These are phyloP conservation scores for Dianthus caryophyllus DNA, from an alignment of 148 eudicot species.

Conservation along the genomic window DNA sequence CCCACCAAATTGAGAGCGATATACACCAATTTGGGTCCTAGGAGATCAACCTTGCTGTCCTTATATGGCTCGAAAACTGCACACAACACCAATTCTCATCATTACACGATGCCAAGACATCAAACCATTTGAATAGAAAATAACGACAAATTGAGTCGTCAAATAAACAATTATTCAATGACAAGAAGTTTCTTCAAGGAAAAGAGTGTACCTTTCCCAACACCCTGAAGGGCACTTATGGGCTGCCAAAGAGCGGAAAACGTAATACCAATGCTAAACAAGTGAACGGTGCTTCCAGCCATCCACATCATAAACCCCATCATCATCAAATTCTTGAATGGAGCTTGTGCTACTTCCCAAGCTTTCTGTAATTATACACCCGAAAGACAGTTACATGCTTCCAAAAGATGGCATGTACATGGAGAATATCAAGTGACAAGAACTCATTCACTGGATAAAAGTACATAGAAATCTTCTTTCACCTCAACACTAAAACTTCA, in stretches of 20 bases:
- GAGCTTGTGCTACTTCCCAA: slow-evolving; percentile 98
- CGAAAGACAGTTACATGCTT: neutral
- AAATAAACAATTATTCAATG: neutral
- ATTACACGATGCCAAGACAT: neutral
- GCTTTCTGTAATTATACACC: slow-evolving; percentile 59
- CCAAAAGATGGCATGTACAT: neutral
- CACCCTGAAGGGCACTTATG: slow-evolving; percentile 86
- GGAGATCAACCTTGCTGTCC: slow-evolving; percentile 81
- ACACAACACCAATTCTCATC: slow-evolving; percentile 16
- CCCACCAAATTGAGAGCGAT: slow-evolving; percentile 84
- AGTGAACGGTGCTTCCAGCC: slow-evolving; percentile 98
- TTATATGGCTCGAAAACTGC: slow-evolving; percentile 89
- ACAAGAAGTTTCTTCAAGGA: neutral
- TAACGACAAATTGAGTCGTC: neutral
- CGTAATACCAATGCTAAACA: slow-evolving; percentile 94
- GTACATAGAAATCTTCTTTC: neutral
- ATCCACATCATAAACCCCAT: slow-evolving; percentile 99
- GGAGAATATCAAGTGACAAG: neutral
- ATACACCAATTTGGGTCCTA: slow-evolving; percentile 67
- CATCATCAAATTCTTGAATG: slow-evolving; percentile 84
- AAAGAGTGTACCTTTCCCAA: slow-evolving; percentile 61
- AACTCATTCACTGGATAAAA: neutral
- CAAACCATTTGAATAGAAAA: neutral
- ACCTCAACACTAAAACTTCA: too few relatives aligned
- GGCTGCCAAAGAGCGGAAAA: slow-evolving; percentile 98